phyloP scores from a whole-genome alignment of 805 yeast species.

The Nakazawaea populi region DNA sequence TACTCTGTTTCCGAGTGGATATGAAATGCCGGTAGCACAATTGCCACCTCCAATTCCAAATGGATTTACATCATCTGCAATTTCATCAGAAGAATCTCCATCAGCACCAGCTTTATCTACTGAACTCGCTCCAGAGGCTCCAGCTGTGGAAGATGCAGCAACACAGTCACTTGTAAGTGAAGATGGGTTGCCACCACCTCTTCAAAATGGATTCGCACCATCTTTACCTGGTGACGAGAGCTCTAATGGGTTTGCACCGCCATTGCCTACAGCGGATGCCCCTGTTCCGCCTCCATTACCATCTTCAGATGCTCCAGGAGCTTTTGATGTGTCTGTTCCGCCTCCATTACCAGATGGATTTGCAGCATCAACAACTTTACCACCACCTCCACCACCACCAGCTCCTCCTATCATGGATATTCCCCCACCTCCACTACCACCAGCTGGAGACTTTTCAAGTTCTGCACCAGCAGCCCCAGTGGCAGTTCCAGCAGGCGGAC shows the following conservation, averaged over 20 bases:
- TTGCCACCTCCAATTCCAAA: conserved; percentile 14
- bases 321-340: conserved; percentile 23
- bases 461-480: conserved; percentile 23
- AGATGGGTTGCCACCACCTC: conserved; percentile 13
- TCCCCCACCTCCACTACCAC: conserved; percentile 23
- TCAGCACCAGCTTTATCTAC: conserved; percentile 17
- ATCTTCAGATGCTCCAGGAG: conserved; percentile 25
- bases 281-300: conserved; percentile 25
- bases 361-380: conserved; percentile 12
- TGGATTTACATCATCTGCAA: background rate
- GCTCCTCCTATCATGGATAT: conserved; percentile 20
- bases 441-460: conserved; percentile 27
- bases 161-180: too few species aligned
- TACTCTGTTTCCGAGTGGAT: too few species aligned
- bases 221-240: conserved; percentile 12
- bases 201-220: conserved; percentile 15
- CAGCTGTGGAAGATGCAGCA: background rate
- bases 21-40: conserved; percentile 6
- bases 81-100: too few species aligned
- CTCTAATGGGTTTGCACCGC: conserved; percentile 11
- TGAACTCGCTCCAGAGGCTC: background rate
- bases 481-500: conserved; percentile 26
- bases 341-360: conserved; percentile 32
- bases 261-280: conserved; percentile 10
- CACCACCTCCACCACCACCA: conserved; percentile 4